Conservation (phyloP, 495 filamentous ascomycete genomes). For the Podospora conica region DNA sequence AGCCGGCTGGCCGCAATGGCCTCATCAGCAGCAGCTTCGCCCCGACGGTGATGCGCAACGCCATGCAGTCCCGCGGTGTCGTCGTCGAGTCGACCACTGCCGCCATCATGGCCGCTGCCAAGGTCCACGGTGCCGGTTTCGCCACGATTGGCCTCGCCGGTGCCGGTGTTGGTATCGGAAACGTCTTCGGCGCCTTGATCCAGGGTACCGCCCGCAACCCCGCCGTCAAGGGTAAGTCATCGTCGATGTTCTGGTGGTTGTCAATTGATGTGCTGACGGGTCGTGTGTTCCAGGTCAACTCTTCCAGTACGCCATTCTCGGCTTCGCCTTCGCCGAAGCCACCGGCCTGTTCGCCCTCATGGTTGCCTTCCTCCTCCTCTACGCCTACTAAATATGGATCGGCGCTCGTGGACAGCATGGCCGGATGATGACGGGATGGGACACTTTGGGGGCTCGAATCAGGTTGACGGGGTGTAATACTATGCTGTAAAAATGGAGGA, state of each 20-base stretch:
- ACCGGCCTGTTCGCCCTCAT: conserved; percentile 40
- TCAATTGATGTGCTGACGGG: conserved; percentile 4
- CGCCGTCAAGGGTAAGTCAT: conserved; percentile 27
- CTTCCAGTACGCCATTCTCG: conserved; percentile 36
- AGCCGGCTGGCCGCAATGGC: conserved; percentile 17
- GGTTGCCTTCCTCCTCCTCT: conserved; percentile 39
- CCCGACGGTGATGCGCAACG: conserved; percentile 16
- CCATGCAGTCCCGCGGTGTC: conserved; percentile 27
- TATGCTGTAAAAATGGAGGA: neutral
- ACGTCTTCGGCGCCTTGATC: conserved; percentile 35
- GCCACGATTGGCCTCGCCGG: conserved; percentile 38
- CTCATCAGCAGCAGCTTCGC: conserved; percentile 19
- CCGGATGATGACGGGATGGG: neutral
- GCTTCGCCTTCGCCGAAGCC: conserved; percentile 37
- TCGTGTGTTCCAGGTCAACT: conserved; percentile 23
- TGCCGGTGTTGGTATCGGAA: conserved; percentile 37
- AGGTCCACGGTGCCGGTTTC: conserved; percentile 34
- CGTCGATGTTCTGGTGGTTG: neutral
- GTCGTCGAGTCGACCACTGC: conserved; percentile 33
- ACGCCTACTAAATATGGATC: conserved; percentile 27
- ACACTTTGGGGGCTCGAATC: neutral
- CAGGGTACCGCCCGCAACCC: conserved; percentile 37
- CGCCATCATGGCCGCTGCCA: conserved; percentile 31
- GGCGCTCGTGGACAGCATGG: neutral
- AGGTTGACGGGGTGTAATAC: conserved; percentile 2